Evolutionary conservation across 129 eudicot genomes (phyloP), one percentile per base, ranked within the genome.

Genomic region (Chrysanthemum seticuspe): DNA sequence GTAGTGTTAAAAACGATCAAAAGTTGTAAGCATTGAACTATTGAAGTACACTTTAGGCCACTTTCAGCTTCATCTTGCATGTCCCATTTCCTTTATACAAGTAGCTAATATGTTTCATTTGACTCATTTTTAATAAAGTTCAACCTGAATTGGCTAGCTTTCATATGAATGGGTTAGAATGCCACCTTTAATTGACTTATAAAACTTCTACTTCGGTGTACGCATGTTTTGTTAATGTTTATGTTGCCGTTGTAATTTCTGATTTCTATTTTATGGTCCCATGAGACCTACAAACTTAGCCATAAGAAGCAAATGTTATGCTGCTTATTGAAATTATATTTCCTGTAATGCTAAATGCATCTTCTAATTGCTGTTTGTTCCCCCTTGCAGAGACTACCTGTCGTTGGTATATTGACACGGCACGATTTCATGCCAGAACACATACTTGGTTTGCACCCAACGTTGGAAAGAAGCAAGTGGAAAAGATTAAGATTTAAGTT

Each of bases 351-450:
- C 29, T 51, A 68, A 71, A 13, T 54, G 72, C 34, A 10, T 44
- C 11, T 1, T 51, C n/a, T 52, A 8, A 69, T 51, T n/a, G 13
- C 47, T 19, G 34, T 1, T 65, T 49, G 27, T 67, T 19, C 14
- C 0, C 1, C 67, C 2, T 16, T 79, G 85, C 96, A 93, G 98
- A 75, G 90, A 79, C 75, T 76, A 12, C 92, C 98, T 8, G 96
- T 90, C 9, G 98, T 90, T 77, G 98, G 98, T 21, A 86, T 93
- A 82, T 81, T 93, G 76, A 93, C 98, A 8, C 86, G 97, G 83
- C 98, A 93, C 55, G 98, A 93, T 77, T 93, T 93, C 82, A 87
- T 89, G 95, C 92, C 98, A 1, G 92, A 90, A 68, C 97, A 93
- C 71, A 86, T 90, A 71, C 73, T 90, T 68, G 88, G 83, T 68